A percentile compares a stretch with the other conserved stretches of the same genome.
Conservation (phyloP, 495 filamentous ascomycete genomes). For the Halenospora varia region DNA sequence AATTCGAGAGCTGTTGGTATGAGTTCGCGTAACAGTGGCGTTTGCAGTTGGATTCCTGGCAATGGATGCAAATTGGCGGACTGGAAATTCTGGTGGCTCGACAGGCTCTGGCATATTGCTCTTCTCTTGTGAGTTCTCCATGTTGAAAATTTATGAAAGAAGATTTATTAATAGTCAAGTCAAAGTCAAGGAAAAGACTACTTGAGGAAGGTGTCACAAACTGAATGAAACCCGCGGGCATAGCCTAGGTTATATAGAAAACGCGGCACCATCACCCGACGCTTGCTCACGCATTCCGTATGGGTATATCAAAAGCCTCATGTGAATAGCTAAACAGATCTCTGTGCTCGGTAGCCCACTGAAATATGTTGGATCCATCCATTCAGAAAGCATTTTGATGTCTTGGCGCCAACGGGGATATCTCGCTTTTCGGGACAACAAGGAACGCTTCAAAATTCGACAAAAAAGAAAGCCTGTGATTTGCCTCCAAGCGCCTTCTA, state of each 20-base stretch:
- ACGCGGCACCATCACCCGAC: background rate
- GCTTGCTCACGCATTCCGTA: background rate
- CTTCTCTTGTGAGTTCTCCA: background rate
- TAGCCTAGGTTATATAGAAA: constrained; percentile 9
- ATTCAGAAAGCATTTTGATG: constrained; percentile 1
- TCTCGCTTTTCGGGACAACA: constrained; percentile 4
- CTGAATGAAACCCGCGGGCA: background rate
- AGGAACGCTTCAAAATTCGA: background rate
- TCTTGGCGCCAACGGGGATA: constrained; percentile 18
- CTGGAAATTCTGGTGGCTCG: constrained; percentile 1
- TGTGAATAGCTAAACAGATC: background rate
- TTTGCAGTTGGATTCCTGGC: background rate
- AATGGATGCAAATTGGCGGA: constrained; percentile 5
- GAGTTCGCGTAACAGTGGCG: constrained; percentile 5
- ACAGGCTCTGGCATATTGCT: constrained; percentile 9
- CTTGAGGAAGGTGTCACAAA: background rate
- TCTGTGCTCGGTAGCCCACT: background rate
- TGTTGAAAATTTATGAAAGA: background rate
- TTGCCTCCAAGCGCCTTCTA: background rate
- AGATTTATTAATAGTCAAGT: background rate
- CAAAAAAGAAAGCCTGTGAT: constrained; percentile 4
- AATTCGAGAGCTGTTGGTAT: constrained; percentile 4
- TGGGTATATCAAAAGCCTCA: constrained; percentile 18
- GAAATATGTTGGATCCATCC: background rate
- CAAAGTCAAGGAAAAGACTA: background rate